Evolutionary conservation across 306 rosid genomes (phyloP), one percentile per base, ranked within the genome.

Genomic region (Inga leiocalycina): DNA sequence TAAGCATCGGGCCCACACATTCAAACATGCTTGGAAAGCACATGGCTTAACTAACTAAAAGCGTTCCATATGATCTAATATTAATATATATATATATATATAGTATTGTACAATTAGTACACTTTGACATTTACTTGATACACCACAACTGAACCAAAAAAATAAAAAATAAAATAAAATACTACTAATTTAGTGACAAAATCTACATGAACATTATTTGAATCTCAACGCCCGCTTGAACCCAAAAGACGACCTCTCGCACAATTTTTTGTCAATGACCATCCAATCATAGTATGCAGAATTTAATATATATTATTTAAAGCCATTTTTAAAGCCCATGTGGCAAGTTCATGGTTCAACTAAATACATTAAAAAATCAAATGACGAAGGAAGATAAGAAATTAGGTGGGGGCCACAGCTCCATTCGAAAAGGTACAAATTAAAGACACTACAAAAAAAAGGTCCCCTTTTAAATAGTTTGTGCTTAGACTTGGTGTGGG

Each of bases 401-500:
- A 59, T 20, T 59, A 62, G 24, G 79, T 4, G 32, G 37, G 78
- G 6, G 32, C 24, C 74, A 75, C 51, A 10, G 61, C 22, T 67
- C 41, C 71, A 66, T 66, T 34, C 2, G 2, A 34, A 66, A 16
- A 34, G 44, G 11, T 13, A 34, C 22, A 34, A 34, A 34, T 66
- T 1, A 15, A 35, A 69, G 73, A 37, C 43, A 7, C 48, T 17
- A 37, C 24, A 27, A 69, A 37, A 39, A 7, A n/a, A 17, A 45
- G 20, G 46, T 49, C 59, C 37, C 13, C 51, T 59, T 64, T 49
- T 37, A 71, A 76, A 44, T 30, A 56, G 24, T 71, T n/a, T 17
- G 82, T 65, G 84, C 67, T 79, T 30, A 56, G 46, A 45, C 72
- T 71, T 1, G 57, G 52, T 2, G 45, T 39, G 49, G 35, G 61